Conservation (phyloP, 768 basidiomycete species). For the Phlebiopsis gigantea region DNA sequence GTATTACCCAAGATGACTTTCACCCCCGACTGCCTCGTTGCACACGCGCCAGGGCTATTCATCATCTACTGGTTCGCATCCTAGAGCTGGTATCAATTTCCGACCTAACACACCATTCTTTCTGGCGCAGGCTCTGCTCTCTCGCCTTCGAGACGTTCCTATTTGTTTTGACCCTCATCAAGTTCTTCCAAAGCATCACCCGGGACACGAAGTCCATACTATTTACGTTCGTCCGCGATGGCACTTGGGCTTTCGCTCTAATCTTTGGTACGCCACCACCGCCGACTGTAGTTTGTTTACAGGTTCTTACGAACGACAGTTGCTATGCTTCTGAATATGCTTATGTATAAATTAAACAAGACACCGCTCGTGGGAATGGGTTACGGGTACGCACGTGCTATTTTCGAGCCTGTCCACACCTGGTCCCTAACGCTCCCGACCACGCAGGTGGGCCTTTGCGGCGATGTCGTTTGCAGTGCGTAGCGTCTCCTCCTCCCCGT, state of each 20-base stretch:
- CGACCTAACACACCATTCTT: not conserved
- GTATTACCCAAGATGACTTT: slow-evolving; percentile 8
- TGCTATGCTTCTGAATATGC: slow-evolving; percentile 16
- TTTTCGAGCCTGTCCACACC: no score
- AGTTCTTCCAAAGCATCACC: slow-evolving; percentile 7
- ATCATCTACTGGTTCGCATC: slow-evolving; percentile 6
- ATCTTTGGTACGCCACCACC: slow-evolving; percentile 11
- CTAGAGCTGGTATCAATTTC: not conserved
- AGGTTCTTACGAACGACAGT: no score
- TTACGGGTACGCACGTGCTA: slow-evolving; percentile 13
- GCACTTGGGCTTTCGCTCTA: slow-evolving; percentile 13
- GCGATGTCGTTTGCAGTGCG: slow-evolving; percentile 9
- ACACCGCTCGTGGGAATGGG: slow-evolving; percentile 15
- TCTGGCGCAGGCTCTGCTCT: slow-evolving; percentile 3
- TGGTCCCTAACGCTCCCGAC: not conserved
- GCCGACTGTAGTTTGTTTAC: no score
- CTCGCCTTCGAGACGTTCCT: slow-evolving; percentile 13
- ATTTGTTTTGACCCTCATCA: slow-evolving; percentile 8
- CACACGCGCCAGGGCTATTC: slow-evolving; percentile 3
- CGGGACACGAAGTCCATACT: not conserved
- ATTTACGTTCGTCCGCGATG: slow-evolving; percentile 10
- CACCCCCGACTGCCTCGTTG: slow-evolving; percentile 3
- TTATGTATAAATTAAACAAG: slow-evolving; percentile 16
- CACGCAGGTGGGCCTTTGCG: slow-evolving; percentile 3
- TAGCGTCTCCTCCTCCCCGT: not conserved